Evolutionary conservation across 768 basidiomycete genomes (phyloP), one percentile per base, ranked within the genome.

Genomic region (Cyclocybe cylindracea): DNA sequence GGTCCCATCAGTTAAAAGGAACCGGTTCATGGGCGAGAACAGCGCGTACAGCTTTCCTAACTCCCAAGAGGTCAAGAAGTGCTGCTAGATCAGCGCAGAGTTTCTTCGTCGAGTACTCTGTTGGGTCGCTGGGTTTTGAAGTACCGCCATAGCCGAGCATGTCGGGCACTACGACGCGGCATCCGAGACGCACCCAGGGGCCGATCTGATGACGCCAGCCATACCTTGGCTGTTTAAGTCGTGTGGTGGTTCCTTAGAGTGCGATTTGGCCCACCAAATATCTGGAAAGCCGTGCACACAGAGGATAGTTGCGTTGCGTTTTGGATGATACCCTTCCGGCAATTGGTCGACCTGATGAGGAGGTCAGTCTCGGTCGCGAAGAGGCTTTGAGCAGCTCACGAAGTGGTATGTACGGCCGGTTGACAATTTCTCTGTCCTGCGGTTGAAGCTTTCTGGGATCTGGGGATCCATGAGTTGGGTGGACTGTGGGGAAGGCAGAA

Each of bases 211-310:
- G 66, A 48, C 86, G 75, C 87, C 87, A 91, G 33, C 86, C 86
- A 65, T 85, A 89, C 83, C 84, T 85, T 40, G 3, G 51, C 11
- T 43, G 36, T 13, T 11, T 43, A 24, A 48, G 9, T 9, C 31
- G 16, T 13, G 41, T 19, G 29, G 29, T 10, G 34, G 13, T 5
- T 41, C 48, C 11, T 46, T 7, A 18, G 14, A 16, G 18, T 10
- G 49, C 19, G 37, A 42, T 13, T 8, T 29, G 34, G 51, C 54
- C 18, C 65, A 71, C 77, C 77, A 79, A 24, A 72, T 64, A 61
- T 92, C 91, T 10, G 91, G 90, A 63, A 92, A 91, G 1, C 91
- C 90, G 61, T 93, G 91, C 13, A 91, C 55, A 62, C 86, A 87
- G n/a, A 91, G 73, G 6, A 92, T 55, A 2, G 88, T 84, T 1